Evolutionary conservation across 352 stramenopile genomes (phyloP).

Genomic region (Phytophthora sojae): DNA sequence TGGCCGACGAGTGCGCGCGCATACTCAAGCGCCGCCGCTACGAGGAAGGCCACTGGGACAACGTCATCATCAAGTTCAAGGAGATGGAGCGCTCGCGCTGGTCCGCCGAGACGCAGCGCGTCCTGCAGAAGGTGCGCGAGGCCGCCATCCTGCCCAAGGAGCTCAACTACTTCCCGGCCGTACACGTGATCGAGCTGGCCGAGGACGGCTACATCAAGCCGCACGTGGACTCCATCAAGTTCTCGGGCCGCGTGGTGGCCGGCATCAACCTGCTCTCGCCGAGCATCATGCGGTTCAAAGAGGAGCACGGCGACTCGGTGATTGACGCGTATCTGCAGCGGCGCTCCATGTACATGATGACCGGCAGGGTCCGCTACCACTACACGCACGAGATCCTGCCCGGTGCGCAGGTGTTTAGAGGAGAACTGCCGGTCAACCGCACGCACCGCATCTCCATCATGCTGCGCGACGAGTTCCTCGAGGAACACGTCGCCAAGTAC

Average conservation of each 20-base stretch:
- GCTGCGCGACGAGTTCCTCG: conserved; percentile 73
- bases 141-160: conserved; percentile 64
- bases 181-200: conserved; percentile 86
- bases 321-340: conserved; percentile 74
- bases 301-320: conserved; percentile 76
- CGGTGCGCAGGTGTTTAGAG: conserved; percentile 63
- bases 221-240: conserved; percentile 91
- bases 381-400: conserved; percentile 90
- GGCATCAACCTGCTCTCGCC: conserved; percentile 80
- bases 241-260: conserved; percentile 81
- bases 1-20: conserved; percentile 75
- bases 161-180: conserved; percentile 72
- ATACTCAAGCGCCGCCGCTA: conserved; percentile 80
- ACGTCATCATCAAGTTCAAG: conserved; percentile 90
- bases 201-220: conserved; percentile 87
- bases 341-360: conserved; percentile 91
- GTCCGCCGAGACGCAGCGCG: conserved; percentile 67
- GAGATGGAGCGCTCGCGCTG: conserved; percentile 89
- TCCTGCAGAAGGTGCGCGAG: conserved; percentile 76
- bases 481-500: conserved; percentile 49
- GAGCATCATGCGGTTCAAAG: conserved; percentile 87
- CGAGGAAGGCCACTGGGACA: conserved; percentile 86
- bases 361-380: conserved; percentile 80
- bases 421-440: conserved; percentile 63
- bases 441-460: conserved; percentile 88